Conservation (phyloP, 129 eudicot genomes). For the Centrapalus pauciflorus region DNA sequence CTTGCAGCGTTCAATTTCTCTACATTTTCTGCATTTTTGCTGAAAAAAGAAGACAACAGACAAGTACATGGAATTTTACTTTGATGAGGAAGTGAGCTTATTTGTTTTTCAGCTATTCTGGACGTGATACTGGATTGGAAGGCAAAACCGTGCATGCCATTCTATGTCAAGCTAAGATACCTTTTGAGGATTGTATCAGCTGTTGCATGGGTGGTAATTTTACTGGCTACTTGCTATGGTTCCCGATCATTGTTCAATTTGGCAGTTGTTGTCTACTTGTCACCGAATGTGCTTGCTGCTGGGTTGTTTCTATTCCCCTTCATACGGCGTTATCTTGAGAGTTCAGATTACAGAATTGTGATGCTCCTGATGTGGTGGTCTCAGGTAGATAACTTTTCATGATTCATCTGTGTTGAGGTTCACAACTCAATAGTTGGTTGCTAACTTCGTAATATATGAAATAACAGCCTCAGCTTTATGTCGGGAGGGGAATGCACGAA, state of each 20-base stretch:
- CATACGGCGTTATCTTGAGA: conserved; percentile 81
- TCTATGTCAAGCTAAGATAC: conserved; percentile 80
- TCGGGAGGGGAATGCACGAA: conserved; percentile 99
- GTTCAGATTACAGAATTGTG: conserved; percentile 84
- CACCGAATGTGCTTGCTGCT: conserved; percentile 92
- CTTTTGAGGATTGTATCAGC: conserved; percentile 82
- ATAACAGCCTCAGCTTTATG: conserved; percentile 96
- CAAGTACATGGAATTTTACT: neutral
- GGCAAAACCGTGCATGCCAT: conserved; percentile 84
- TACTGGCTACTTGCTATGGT: conserved; percentile 74
- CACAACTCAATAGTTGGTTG: neutral
- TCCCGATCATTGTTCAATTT: conserved; percentile 68
- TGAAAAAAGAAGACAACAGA: neutral
- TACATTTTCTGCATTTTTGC: neutral
- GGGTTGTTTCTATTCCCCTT: conserved; percentile 80
- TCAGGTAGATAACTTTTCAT: conserved; percentile 50
- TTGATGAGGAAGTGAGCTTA: no score
- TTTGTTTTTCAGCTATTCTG: conserved; percentile 61
- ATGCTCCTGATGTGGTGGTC: conserved; percentile 99
- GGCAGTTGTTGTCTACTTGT: conserved; percentile 87
- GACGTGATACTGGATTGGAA: conserved; percentile 88
- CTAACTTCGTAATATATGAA: conserved; percentile 5
- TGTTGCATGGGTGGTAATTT: conserved; percentile 89
- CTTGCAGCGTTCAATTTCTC: neutral
- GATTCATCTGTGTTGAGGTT: neutral